phyloP scores from a whole-genome alignment of 2,329 filamentous ascomycete species.

The Metarhizium humberi region DNA sequence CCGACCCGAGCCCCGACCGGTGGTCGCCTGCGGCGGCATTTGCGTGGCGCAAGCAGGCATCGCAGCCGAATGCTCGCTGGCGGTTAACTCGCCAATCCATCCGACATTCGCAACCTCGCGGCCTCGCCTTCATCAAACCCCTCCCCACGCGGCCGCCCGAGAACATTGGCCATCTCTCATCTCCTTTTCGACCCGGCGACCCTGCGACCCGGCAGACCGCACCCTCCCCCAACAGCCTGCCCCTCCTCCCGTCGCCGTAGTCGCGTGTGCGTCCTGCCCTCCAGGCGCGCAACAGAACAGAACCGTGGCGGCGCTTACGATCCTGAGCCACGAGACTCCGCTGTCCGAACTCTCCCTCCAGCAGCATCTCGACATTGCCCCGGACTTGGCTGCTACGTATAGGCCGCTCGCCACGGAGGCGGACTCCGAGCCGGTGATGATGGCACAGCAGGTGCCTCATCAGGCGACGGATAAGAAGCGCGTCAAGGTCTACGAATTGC shows the following conservation, averaged over 20 bases:
- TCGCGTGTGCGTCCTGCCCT: constrained; percentile 7
- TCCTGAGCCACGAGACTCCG: constrained; percentile 41
- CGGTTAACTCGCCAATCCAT: not conserved
- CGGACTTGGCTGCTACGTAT: constrained; percentile 41
- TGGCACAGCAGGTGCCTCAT: constrained; percentile 64
- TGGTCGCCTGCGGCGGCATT: constrained; percentile 8
- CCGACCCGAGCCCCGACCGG: constrained; percentile 7
- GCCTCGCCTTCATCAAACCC: not conserved
- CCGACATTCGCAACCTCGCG: not conserved
- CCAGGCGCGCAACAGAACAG: constrained; percentile 22
- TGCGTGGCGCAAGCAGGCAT: constrained; percentile 24
- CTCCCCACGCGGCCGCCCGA: not conserved
- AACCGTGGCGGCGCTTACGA: constrained; percentile 48
- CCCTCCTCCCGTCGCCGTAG: not conserved
- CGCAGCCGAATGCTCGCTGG: constrained; percentile 8
- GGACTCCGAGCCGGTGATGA: constrained; percentile 55
- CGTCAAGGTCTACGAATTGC: constrained; percentile 98
- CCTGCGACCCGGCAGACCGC: constrained; percentile 2
- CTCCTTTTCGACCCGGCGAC: not conserved
- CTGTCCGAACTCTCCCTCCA: constrained; percentile 47
- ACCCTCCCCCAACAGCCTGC: not conserved
- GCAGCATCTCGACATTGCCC: constrained; percentile 49
- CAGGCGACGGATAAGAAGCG: constrained; percentile 59
- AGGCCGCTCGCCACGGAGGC: constrained; percentile 39
- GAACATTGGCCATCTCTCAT: not conserved